Evolutionary conservation across 2,329 filamentous ascomycete species (phyloP), one percentile per base, ranked within the genome.

Genomic region (Westerdykella aurantiaca): DNA sequence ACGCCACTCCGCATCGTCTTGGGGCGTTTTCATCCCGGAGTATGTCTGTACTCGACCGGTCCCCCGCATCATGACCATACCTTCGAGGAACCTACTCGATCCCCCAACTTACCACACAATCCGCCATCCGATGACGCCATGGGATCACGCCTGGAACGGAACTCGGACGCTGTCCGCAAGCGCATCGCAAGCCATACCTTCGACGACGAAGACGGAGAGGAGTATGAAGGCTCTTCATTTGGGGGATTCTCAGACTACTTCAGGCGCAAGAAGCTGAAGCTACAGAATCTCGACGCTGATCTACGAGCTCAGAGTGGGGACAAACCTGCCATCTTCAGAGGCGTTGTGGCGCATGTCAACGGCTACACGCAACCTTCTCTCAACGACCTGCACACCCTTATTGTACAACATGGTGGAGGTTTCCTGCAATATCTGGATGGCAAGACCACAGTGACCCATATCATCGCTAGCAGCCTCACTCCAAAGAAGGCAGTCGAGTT

Each of bases 311-410:
- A 80, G 4, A 79, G 82, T 1, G 68, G 72, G 0, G 82, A 84
- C 52, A 88, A 86, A 51, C 88, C 89, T 9, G 81, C 80, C 49
- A 88, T 98, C 41, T 98, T 98, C 74, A 88, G 85, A 54, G 89
- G 88, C 0, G 78, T 97, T 7, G 89, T 95, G 11, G 88, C 85
- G 9, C 88, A 96, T 68, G 85, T 98, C 18, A 95, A 90, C 56
- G 93, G 93, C 39, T 98, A 97, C 63, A 98, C 93, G 0, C 91
- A 97, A 57, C 93, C 93, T 1, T 88, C 90, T 1, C 73, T 96
- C 42, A 90, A 89, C 55, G 81, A 95, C 74, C 78, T 98, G 14
- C 91, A 95, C 70, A 82, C 76, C 42, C 77, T 95, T 47, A 85
- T 98, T 44, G 91, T 98, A 14, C 81, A 85, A 55, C 83, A 97